Evolutionary conservation across 805 yeast species (phyloP).

Genomic region (Cyberlindnera samutprakarnensis): DNA sequence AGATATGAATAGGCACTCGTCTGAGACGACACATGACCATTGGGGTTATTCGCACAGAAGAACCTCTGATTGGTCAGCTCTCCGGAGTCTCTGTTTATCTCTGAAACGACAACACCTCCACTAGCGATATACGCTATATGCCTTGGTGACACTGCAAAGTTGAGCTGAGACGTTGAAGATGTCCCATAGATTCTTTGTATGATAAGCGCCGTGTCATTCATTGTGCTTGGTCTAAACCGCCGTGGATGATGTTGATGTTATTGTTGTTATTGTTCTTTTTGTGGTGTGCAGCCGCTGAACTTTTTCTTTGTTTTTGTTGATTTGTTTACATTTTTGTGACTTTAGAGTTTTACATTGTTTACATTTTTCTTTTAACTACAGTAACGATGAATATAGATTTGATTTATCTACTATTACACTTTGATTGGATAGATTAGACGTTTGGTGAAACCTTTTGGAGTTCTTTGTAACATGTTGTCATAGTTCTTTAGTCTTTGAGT

Average conservation of each 20-base stretch:
- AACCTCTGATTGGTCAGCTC: conserved; percentile 34
- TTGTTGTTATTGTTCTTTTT: too few species aligned
- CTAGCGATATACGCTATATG: conserved; percentile 48
- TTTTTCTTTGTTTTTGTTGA: conserved; percentile 5
- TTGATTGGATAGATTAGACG: conserved; percentile 2
- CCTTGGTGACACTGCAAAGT: conserved; percentile 32
- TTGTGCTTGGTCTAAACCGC: too few species aligned
- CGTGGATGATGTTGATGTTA: too few species aligned
- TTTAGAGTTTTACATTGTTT: background rate
- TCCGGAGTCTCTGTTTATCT: conserved; percentile 20
- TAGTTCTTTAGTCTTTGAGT: background rate
- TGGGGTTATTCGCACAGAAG: conserved; percentile 37
- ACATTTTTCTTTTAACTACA: too few species aligned
- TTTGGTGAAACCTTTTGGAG: conserved; percentile 1
- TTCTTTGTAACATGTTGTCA: background rate
- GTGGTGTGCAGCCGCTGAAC: conserved; percentile 1
- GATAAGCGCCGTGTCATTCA: conserved; percentile 5
- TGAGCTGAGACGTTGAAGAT: conserved; percentile 35
- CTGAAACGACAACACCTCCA: conserved; percentile 51
- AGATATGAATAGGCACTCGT: conserved; percentile 11
- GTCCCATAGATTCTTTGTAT: conserved; percentile 36
- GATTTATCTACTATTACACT: conserved; percentile 1
- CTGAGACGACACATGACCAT: conserved; percentile 1
- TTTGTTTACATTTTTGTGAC: conserved; percentile 1
- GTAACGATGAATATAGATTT: too few species aligned